Evolutionary conservation across 2,329 filamentous ascomycete species (phyloP).

Genomic region (Scedosporium dehoogii): DNA sequence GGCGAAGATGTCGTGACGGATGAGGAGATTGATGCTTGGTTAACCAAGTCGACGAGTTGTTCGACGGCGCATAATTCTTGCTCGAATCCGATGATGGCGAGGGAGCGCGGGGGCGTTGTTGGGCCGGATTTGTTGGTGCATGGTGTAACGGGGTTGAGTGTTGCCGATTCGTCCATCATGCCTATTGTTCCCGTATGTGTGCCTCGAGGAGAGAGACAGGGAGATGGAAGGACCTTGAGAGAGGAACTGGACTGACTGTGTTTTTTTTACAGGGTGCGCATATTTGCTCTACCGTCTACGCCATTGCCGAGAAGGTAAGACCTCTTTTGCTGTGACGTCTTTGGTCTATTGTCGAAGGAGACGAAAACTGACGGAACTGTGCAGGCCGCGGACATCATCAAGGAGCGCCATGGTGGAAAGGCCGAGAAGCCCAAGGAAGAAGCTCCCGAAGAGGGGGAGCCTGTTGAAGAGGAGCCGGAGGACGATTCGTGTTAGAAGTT

Average conservation of each 20-base stretch:
- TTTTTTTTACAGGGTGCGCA: slow-evolving; percentile 7
- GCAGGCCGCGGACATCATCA: slow-evolving; percentile 12
- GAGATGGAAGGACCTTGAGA: no score
- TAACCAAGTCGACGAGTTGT: slow-evolving; percentile 21
- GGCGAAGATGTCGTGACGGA: slow-evolving; percentile 25
- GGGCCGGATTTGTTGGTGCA: slow-evolving; percentile 10
- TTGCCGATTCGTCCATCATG: slow-evolving; percentile 13
- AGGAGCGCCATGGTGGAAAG: slow-evolving; percentile 5
- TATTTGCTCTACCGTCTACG: slow-evolving; percentile 10
- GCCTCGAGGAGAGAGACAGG: neutral
- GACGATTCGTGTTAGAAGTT: neutral
- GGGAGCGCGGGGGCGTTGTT: slow-evolving; percentile 9
- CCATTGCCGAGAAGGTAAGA: slow-evolving; percentile 12
- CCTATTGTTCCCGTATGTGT: slow-evolving; percentile 11
- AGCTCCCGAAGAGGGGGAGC: neutral
- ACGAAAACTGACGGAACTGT: neutral
- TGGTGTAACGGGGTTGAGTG: slow-evolving; percentile 12
- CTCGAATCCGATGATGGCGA: slow-evolving; percentile 13
- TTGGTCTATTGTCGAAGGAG: neutral
- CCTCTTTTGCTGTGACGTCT: neutral
- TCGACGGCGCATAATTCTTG: slow-evolving; percentile 11
- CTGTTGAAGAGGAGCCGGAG: neutral
- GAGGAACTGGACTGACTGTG: neutral
- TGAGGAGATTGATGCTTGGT: slow-evolving; percentile 29
- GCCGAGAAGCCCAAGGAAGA: neutral